A percentile compares a stretch with the other conserved stretches of the same genome.
Evolutionary conservation across 768 basidiomycete species (phyloP).

Genomic region (Filobasidium wieringae): DNA sequence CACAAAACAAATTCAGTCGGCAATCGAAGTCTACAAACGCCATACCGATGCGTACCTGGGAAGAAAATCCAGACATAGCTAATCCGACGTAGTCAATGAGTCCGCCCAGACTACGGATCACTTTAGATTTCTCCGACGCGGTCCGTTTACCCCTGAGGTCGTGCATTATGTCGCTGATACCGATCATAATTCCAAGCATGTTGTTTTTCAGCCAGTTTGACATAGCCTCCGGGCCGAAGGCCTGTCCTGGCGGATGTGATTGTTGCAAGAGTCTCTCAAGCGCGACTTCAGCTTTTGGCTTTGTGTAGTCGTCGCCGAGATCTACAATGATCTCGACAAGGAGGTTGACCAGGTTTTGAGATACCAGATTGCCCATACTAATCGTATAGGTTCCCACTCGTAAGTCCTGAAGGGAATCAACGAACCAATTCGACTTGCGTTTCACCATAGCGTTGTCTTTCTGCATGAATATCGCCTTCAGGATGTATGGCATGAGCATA

Average conservation of each 20-base stretch:
- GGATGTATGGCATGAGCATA: slow-evolving; percentile 13
- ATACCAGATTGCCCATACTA: slow-evolving; percentile 15
- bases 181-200: slow-evolving; percentile 72
- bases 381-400: slow-evolving; percentile 1
- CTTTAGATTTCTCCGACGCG: slow-evolving; percentile 55
- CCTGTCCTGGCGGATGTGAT: slow-evolving; percentile 23
- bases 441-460: neutral
- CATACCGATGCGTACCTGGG: slow-evolving; percentile 56
- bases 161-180: slow-evolving; percentile 74
- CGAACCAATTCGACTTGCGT: neutral
- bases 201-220: slow-evolving; percentile 57
- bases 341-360: slow-evolving; percentile 13
- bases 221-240: slow-evolving; percentile 39
- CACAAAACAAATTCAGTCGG: neutral
- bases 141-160: slow-evolving; percentile 69
- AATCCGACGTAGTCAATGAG: slow-evolving; percentile 61
- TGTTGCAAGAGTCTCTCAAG: slow-evolving; percentile 37
- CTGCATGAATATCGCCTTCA: slow-evolving; percentile 25
- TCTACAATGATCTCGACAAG: slow-evolving; percentile 20
- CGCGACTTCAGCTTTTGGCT: slow-evolving; percentile 49
- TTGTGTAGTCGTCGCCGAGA: slow-evolving; percentile 21
- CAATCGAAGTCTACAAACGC: neutral
- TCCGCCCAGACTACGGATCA: slow-evolving; percentile 64
- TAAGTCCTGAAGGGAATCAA: neutral
- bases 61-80: slow-evolving; percentile 61